A percentile compares a stretch with the other conserved stretches of the same genome.
phyloP scores from a whole-genome alignment of 1,284 basidiomycete species.

The Ganoderma sinense region DNA sequence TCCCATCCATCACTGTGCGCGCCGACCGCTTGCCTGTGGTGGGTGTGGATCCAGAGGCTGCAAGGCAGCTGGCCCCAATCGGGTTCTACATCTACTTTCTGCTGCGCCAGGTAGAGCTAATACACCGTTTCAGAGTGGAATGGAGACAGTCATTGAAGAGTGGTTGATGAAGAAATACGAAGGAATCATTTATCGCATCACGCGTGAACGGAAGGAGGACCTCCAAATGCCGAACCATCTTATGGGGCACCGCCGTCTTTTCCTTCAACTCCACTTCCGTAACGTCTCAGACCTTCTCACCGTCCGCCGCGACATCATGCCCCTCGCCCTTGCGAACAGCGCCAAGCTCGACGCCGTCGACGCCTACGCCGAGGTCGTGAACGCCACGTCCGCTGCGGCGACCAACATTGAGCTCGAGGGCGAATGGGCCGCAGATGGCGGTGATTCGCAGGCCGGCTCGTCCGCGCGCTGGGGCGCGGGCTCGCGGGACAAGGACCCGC shows the following conservation, averaged over 20 bases:
- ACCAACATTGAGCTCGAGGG: constrained; percentile 78
- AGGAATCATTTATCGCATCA: constrained; percentile 82
- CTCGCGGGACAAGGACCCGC: constrained; percentile 78
- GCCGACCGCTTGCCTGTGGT: neutral
- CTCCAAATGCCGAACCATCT: constrained; percentile 96
- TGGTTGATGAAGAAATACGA: constrained; percentile 96
- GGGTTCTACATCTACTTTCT: neutral
- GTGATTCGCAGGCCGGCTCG: constrained; percentile 42
- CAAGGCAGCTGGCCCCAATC: neutral
- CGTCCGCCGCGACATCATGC: constrained; percentile 89
- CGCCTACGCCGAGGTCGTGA: constrained; percentile 98
- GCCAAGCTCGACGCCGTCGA: constrained; percentile 97
- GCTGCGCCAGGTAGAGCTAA: neutral
- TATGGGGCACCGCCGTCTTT: constrained; percentile 89
- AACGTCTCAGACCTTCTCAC: constrained; percentile 93
- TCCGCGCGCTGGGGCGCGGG: constrained; percentile 33
- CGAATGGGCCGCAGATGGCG: constrained; percentile 64
- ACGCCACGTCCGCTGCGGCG: constrained; percentile 66
- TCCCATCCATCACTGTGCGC: neutral
- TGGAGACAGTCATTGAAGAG: constrained; percentile 93
- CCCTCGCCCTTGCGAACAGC: constrained; percentile 89
- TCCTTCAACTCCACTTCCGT: constrained; percentile 90
- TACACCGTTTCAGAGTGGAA: constrained; percentile 67
- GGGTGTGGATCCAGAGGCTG: neutral
- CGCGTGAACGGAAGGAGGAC: constrained; percentile 91